Evolutionary conservation across 352 stramenopile species (phyloP), one percentile per base, ranked within the genome.

Genomic region (Pythium rishiriense): DNA sequence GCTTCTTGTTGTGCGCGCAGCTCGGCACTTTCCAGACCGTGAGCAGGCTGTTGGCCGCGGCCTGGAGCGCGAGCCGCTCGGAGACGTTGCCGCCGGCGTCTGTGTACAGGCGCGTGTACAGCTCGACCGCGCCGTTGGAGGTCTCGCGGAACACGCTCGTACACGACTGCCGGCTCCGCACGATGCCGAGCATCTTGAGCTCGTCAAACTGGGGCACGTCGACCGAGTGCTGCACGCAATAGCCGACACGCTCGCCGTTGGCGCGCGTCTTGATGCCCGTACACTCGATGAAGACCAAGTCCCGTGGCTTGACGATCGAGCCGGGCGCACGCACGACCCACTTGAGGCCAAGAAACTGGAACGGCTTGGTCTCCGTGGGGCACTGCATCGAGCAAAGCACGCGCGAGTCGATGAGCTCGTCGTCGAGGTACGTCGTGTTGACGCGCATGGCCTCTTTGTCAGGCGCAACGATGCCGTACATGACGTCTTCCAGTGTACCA

Each of bases 401-500:
- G n/a, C 45, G 52, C 19, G 43, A 51, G 46, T 68, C 61, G 31
- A 81, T 70, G 26, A 73, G 53, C 6, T 75, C 75, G 65, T 85
- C 71, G 24, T 79, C 64, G 14, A 78, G 76, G 59, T 81, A 86
- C 4, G 73, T 60, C 6, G 73, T 74, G 57, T 84, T 81, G 24
- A 88, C 66, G 42, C 81, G 60, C 81, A 88, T 86, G 29, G 72
- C 60, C 8, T 78, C 66, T 33, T 75, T 50, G 69, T 84, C 76
- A 25, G 84, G 79, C 4, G 76, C 68, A 3, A 70, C 45, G 37
- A 88, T 75, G 9, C 81, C 77, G 53, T 83, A 77, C 79, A 90
- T 87, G 54, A 87, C 68, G 39, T 90, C 77, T 39, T 88, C 74
- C 24, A 90, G 26, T 53, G 70, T 76, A 0, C 79, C 79, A 0